Base-by-base conservation (phyloP, 352 stramenopile genomes). In the Stramenopiles sp. region DNA sequence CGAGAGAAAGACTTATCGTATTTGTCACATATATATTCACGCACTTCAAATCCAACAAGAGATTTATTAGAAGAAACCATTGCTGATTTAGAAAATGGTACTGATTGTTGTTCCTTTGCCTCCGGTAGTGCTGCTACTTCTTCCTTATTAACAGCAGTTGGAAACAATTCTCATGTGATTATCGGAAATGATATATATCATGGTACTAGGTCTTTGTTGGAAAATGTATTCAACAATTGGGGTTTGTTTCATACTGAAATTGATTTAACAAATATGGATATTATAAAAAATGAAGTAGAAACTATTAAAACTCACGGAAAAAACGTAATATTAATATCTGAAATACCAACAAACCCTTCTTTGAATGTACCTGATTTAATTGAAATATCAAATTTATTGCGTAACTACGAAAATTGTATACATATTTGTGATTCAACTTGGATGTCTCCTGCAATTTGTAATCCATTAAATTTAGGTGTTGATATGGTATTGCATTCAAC, bases 301-400 rank as follows among this genome's bases (percentile, higher is more conserved):
- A 13, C 6, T 1, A 30, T 6, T n/a, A 43, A 32, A 27, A 23
- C 53, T 33, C n/a, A n/a, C n/a, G n/a, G n/a, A n/a, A n/a, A n/a
- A n/a, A 27, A 23, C 32, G 7, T 81, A 30, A 81, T 93, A 82
- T 80, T 92, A 6, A 90, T 87, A 84, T 88, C 91, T 78, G 88
- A 93, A 81, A 91, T 84, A 43, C 88, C 88, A 0, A 90, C 85
- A 7, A 93, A 93, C 83, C 88, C 88, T 30, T 76, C 85, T 0
- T 79, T 82, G 78, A 83, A 78, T 7, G 43, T 84, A 6, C 83
- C 80, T 7, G 81, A 84, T 63, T 33, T 84, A 1, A 33, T 69
- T n/a, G 80, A 29, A 29, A 31, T 83, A 23, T 27, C 53, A n/a
- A 79, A 80, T 23, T 13, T 84, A 13, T 63, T 83, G 31, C n/a